A percentile compares a stretch with the other conserved stretches of the same genome.
Conservation (phyloP, 768 basidiomycete genomes). For the Tricholoma matsutake region DNA sequence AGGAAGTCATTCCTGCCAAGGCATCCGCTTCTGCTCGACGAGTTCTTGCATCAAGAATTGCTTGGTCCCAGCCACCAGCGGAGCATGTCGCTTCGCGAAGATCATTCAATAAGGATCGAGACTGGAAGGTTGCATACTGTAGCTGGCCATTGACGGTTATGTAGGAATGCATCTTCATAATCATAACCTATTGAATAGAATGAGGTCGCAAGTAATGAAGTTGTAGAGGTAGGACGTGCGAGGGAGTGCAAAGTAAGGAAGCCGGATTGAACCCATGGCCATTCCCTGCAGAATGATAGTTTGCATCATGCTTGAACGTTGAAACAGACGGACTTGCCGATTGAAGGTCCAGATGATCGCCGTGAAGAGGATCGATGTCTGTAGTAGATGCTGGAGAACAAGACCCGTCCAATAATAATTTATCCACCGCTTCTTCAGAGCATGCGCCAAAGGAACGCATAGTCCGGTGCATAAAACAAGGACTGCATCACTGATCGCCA, state of each 20-base stretch:
- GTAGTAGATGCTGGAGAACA: slow-evolving; percentile 76
- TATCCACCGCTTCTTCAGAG: slow-evolving; percentile 75
- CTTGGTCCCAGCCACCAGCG: slow-evolving; percentile 68
- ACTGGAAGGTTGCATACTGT: slow-evolving; percentile 47
- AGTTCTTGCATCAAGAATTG: slow-evolving; percentile 47
- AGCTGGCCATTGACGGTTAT: slow-evolving; percentile 85
- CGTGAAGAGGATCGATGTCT: slow-evolving; percentile 66
- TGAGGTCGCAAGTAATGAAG: not conserved
- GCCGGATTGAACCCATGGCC: slow-evolving; percentile 98
- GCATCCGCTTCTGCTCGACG: slow-evolving; percentile 41
- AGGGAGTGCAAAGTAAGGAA: slow-evolving; percentile 86
- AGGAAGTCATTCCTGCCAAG: slow-evolving; percentile 12
- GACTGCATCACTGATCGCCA: slow-evolving; percentile 81
- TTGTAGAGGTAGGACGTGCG: slow-evolving; percentile 34
- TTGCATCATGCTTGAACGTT: not conserved
- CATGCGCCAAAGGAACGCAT: slow-evolving; percentile 83
- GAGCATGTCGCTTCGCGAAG: slow-evolving; percentile 46
- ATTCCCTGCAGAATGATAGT: slow-evolving; percentile 52
- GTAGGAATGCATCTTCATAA: slow-evolving; percentile 98
- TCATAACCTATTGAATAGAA: slow-evolving; percentile 53
- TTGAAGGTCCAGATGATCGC: slow-evolving; percentile 92
- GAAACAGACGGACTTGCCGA: slow-evolving; percentile 39
- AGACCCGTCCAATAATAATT: slow-evolving; percentile 75
- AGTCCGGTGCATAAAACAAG: slow-evolving; percentile 74
- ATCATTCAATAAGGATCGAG: slow-evolving; percentile 37